A percentile compares a stretch with the other conserved stretches of the same genome.
Evolutionary conservation across 345 rosid species (phyloP).

Genomic region (Melastoma malabathricum): DNA sequence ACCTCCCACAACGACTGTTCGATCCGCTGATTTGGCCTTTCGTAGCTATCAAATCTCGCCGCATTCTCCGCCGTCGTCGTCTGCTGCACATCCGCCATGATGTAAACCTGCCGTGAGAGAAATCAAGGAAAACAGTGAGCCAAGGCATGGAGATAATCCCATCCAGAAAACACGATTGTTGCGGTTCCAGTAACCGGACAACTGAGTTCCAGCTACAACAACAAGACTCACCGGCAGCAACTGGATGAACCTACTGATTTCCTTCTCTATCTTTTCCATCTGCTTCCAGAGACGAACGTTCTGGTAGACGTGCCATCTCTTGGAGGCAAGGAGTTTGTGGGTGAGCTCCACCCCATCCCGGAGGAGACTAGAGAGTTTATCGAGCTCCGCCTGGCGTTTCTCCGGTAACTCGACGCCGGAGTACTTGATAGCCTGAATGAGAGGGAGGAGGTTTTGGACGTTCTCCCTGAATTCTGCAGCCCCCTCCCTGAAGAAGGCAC

Average conservation of each 20-base stretch:
- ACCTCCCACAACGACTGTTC: slow-evolving; percentile 41
- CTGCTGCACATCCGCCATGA: slow-evolving; percentile 59
- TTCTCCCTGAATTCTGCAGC: slow-evolving; percentile 16
- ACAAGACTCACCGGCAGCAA: slow-evolving; percentile 10
- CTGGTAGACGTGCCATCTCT: slow-evolving; percentile 56
- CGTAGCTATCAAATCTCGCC: slow-evolving; percentile 43
- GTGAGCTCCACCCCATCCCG: slow-evolving; percentile 14
- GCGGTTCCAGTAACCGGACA: no score
- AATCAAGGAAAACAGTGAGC: no score
- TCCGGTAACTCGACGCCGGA: slow-evolving; percentile 62
- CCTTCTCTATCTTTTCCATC: slow-evolving; percentile 64
- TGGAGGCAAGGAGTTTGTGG: slow-evolving; percentile 20
- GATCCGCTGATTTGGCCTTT: slow-evolving; percentile 22
- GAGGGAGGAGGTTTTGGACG: neutral
- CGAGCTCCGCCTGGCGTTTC: slow-evolving; percentile 27
- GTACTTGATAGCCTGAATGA: slow-evolving; percentile 20
- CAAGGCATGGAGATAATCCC: no score
- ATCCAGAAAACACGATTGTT: no score
- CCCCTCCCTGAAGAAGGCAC: slow-evolving; percentile 27
- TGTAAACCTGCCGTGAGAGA: slow-evolving; percentile 16
- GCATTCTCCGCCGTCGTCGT: slow-evolving; percentile 20
- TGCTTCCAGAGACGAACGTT: slow-evolving; percentile 33
- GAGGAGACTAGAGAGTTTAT: slow-evolving; percentile 5
- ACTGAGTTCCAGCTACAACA: no score
- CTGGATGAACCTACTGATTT: slow-evolving; percentile 21